These are phyloP conservation scores for Backusella tuberculispora DNA, from an alignment of 192 early-diverging fungal species.

Conservation along the genomic window DNA sequence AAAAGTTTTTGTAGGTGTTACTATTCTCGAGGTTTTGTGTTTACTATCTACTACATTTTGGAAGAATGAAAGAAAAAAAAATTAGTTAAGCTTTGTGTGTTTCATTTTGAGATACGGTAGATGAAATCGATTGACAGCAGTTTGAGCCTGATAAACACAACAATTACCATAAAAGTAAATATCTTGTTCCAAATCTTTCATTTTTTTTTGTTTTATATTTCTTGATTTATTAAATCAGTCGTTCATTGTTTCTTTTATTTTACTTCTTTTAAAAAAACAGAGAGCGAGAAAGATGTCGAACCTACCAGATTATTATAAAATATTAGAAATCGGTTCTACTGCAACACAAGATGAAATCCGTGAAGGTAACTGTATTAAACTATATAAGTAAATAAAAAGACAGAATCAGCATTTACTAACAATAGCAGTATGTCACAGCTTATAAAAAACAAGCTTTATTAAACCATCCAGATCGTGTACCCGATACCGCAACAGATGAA, in stretches of 20 bases:
- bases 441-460: conserved; percentile 39
- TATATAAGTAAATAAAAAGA: neutral
- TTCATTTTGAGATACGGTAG: neutral
- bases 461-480: conserved; percentile 36
- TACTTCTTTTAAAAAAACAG: neutral
- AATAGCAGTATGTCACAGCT: conserved; percentile 3
- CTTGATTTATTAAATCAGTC: too few species aligned
- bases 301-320: conserved; percentile 38
- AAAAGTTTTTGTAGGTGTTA: neutral
- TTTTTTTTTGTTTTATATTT: neutral
- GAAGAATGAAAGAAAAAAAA: neutral
- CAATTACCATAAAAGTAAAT: neutral
- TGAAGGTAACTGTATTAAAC: conserved; percentile 27
- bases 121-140: neutral
- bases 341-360: conserved; percentile 36
- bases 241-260: neutral
- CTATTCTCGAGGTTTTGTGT: neutral
- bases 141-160: neutral
- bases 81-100: neutral
- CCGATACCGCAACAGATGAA: conserved; percentile 1
- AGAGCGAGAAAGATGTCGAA: conserved; percentile 21
- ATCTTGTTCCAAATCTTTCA: neutral
- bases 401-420: neutral
- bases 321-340: conserved; percentile 28
- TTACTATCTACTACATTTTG: neutral